These are phyloP conservation scores for Cordyceps farinosa DNA, from an alignment of 2,329 filamentous ascomycete genomes.

Conservation along the genomic window DNA sequence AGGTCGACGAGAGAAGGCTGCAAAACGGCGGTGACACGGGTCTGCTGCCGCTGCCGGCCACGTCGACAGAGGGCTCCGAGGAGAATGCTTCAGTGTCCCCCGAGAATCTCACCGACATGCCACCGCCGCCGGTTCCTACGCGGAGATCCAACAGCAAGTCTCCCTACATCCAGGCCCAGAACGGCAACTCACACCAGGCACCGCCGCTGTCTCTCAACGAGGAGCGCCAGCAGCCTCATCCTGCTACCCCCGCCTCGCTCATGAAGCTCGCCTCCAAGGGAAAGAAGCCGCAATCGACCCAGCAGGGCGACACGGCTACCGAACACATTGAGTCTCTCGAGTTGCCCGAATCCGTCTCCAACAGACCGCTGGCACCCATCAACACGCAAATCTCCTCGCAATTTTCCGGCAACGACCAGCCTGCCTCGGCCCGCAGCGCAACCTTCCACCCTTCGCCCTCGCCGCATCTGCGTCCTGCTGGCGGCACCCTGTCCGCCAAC, in stretches of 20 bases:
- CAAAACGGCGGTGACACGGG: constrained; percentile 37
- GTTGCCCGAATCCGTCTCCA: constrained; percentile 66
- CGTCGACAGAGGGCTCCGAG: constrained; percentile 54
- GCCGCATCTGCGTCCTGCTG: constrained; percentile 39
- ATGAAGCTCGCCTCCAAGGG: constrained; percentile 67
- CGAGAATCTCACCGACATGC: constrained; percentile 62
- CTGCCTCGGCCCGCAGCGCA: constrained; percentile 47
- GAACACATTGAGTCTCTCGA: constrained; percentile 58
- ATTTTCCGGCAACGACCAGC: constrained; percentile 34
- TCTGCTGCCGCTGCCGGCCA: constrained; percentile 37
- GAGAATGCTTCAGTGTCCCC: constrained; percentile 64
- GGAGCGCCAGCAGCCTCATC: constrained; percentile 47
- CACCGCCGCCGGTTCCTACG: constrained; percentile 63
- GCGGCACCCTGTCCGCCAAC: constrained; percentile 49
- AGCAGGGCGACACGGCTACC: constrained; percentile 41
- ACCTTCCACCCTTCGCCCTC: constrained; percentile 47
- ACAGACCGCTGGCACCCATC: constrained; percentile 31
- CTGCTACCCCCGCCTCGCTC: constrained; percentile 81
- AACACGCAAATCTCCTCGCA: constrained; percentile 41
- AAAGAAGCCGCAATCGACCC: constrained; percentile 42
- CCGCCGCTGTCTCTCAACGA: constrained; percentile 15
- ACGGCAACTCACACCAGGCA: constrained; percentile 24
- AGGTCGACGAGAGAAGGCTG: constrained; percentile 44
- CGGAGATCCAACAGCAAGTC: constrained; percentile 63
- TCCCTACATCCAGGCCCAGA: constrained; percentile 61